A percentile compares a stretch with the other conserved stretches of the same genome.
These are phyloP conservation scores for Pseudogymnoascus sp. DNA, from an alignment of 2,329 filamentous ascomycete genomes.

Conservation along the genomic window DNA sequence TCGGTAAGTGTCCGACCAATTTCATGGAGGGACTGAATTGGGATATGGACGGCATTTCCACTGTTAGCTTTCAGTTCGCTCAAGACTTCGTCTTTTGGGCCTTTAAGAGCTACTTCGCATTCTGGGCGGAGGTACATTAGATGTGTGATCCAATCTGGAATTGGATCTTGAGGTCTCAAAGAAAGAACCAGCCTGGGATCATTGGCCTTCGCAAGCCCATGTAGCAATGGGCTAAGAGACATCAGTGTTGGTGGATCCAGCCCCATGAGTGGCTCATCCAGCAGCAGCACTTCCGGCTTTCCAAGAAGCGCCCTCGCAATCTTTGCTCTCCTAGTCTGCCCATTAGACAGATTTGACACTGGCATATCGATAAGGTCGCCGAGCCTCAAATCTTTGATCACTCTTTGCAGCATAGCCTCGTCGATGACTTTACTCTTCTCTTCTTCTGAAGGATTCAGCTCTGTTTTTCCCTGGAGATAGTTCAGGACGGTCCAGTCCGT, in stretches of 20 bases:
- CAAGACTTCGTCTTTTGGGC: conserved; percentile 56
- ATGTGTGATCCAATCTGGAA: conserved; percentile 89
- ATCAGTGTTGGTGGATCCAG: conserved; percentile 76
- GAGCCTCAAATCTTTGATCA: conserved; percentile 64
- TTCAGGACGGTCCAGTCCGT: conserved; percentile 80
- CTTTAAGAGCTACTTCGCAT: conserved; percentile 57
- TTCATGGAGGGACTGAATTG: conserved; percentile 21
- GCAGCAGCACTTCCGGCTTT: conserved; percentile 69
- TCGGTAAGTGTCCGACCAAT: conserved; percentile 22
- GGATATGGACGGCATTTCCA: conserved; percentile 22
- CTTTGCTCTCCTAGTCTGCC: conserved; percentile 76
- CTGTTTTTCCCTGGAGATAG: conserved; percentile 73
- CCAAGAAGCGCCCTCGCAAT: conserved; percentile 80
- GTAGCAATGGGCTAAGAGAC: conserved; percentile 62
- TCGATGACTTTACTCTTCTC: conserved; percentile 43
- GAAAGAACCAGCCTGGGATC: conserved; percentile 68
- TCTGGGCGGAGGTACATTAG: conserved; percentile 63
- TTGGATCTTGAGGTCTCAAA: conserved; percentile 72
- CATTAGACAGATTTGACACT: conserved; percentile 85
- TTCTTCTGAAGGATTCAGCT: conserved; percentile 64
- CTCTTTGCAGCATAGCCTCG: conserved; percentile 44
- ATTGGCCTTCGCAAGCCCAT: conserved; percentile 56
- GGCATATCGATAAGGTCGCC: conserved; percentile 66
- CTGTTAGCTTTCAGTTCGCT: conserved; percentile 42
- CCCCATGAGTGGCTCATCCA: conserved; percentile 96